Conservation (phyloP, 2,329 filamentous ascomycete genomes). For the Neofusicoccum parvum region DNA sequence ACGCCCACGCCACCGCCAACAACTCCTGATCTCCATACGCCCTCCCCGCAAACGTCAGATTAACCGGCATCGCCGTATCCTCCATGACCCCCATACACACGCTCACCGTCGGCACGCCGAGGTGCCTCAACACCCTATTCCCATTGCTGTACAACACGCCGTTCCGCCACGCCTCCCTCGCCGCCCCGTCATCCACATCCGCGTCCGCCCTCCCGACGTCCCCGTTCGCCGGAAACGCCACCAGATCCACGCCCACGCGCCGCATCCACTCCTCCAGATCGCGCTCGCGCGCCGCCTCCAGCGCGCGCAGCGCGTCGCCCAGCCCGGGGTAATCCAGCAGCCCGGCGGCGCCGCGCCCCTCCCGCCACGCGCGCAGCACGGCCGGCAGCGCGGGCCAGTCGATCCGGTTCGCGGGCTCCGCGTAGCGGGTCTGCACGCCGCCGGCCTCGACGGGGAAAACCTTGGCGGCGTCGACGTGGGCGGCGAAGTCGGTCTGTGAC, state of each 20-base stretch:
- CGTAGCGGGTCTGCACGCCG: conserved; percentile 33
- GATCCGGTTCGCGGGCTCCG: background rate
- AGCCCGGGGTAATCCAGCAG: conserved; percentile 41
- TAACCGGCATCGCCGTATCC: conserved; percentile 51
- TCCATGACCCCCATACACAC: conserved; percentile 53
- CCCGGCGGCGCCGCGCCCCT: background rate
- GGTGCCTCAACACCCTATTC: conserved; percentile 52
- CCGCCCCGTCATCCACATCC: conserved; percentile 33
- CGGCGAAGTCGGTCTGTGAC: conserved; percentile 24
- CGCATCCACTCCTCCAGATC: conserved; percentile 52
- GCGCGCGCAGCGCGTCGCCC: conserved; percentile 39
- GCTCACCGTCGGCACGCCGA: conserved; percentile 54
- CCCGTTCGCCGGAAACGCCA: conserved; percentile 52
- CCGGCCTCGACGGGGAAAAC: conserved; percentile 29
- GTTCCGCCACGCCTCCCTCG: conserved; percentile 45
- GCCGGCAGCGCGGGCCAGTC: background rate
- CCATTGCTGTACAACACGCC: conserved; percentile 56
- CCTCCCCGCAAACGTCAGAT: conserved; percentile 51
- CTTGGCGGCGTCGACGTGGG: conserved; percentile 28
- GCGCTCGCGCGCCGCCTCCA: conserved; percentile 48
- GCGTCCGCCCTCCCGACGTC: conserved; percentile 51
- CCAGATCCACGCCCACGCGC: conserved; percentile 39
- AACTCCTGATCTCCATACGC: conserved; percentile 46
- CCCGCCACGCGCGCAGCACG: background rate
- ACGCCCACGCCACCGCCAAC: conserved; percentile 27